Percentiles rank a stretch among this genome's conserved stretches.
phyloP scores from a whole-genome alignment of 208 protist species.

The Trypanosoma caninum region DNA sequence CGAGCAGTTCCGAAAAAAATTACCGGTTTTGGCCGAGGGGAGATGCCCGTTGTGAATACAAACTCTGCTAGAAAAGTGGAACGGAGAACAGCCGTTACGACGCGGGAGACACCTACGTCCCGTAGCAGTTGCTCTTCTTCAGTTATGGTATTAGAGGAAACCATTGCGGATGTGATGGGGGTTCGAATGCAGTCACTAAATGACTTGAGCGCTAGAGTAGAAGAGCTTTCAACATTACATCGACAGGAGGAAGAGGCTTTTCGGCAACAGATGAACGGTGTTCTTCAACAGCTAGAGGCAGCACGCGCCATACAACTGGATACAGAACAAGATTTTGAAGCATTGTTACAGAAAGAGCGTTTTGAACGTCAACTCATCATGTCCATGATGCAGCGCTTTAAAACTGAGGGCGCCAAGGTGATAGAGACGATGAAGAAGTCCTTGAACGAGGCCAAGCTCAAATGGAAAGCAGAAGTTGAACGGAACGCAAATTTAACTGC shows the following conservation, averaged over 20 bases:
- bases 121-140: conserved; percentile 19
- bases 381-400: conserved; percentile 23
- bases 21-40: too few relatives aligned
- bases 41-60: conserved; percentile 1
- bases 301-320: conserved; percentile 11
- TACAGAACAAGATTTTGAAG: conserved; percentile 18
- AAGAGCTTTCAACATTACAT: conserved; percentile 26
- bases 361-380: conserved; percentile 14
- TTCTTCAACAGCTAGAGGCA: conserved; percentile 18
- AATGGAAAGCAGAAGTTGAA: conserved; percentile 25
- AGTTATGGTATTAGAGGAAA: conserved; percentile 22
- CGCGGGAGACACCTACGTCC: neutral
- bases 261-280: conserved; percentile 13
- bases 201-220: conserved; percentile 20
- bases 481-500: conserved; percentile 21
- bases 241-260: conserved; percentile 26
- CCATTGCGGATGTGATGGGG: conserved; percentile 24
- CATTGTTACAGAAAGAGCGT: conserved; percentile 20
- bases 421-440: conserved; percentile 27
- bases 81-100: neutral
- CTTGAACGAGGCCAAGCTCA: conserved; percentile 20
- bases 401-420: conserved; percentile 20
- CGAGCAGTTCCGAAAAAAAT: too few relatives aligned
- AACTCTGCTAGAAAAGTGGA: neutral
- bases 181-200: conserved; percentile 20